A percentile compares a stretch with the other conserved stretches of the same genome.
Conservation (phyloP, 768 basidiomycete species). For the Artomyces pyxidatus region DNA sequence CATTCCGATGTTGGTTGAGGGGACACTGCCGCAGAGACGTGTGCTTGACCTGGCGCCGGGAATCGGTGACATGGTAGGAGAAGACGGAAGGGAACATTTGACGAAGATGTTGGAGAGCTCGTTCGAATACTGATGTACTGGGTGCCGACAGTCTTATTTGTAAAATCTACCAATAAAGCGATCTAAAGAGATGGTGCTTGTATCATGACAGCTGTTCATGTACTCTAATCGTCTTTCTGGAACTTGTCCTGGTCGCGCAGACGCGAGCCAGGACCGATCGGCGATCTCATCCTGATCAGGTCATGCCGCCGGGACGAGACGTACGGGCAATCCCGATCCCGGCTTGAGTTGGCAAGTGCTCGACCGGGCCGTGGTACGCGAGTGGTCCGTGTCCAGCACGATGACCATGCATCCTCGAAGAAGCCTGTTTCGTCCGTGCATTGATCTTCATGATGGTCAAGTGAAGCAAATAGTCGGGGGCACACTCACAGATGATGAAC, state of each 20-base stretch:
- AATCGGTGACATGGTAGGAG: constrained; percentile 73
- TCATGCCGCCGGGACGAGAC: too few relatives aligned
- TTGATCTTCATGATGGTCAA: constrained; percentile 91
- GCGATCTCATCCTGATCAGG: too few relatives aligned
- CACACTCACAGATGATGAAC: constrained; percentile 64
- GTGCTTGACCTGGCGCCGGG: constrained; percentile 92
- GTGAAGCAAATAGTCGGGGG: constrained; percentile 99
- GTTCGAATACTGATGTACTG: constrained; percentile 53
- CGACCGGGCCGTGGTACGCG: too few relatives aligned
- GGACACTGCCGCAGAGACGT: constrained; percentile 85
- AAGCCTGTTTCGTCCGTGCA: constrained; percentile 82
- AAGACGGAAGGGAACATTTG: constrained; percentile 78
- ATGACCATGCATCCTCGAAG: constrained; percentile 15
- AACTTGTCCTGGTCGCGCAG: too few relatives aligned
- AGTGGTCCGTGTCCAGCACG: too few relatives aligned
- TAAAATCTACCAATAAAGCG: too few relatives aligned
- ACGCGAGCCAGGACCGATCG: too few relatives aligned
- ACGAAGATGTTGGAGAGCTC: constrained; percentile 74
- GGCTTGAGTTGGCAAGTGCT: too few relatives aligned
- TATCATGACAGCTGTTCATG: too few relatives aligned
- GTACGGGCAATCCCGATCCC: too few relatives aligned
- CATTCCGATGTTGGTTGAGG: constrained; percentile 72
- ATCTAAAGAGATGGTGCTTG: too few relatives aligned
- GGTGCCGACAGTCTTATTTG: background rate
- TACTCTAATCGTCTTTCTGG: too few relatives aligned